Evolutionary conservation across 129 eudicot genomes (phyloP).

Genomic region (Centaurea solstitialis): DNA sequence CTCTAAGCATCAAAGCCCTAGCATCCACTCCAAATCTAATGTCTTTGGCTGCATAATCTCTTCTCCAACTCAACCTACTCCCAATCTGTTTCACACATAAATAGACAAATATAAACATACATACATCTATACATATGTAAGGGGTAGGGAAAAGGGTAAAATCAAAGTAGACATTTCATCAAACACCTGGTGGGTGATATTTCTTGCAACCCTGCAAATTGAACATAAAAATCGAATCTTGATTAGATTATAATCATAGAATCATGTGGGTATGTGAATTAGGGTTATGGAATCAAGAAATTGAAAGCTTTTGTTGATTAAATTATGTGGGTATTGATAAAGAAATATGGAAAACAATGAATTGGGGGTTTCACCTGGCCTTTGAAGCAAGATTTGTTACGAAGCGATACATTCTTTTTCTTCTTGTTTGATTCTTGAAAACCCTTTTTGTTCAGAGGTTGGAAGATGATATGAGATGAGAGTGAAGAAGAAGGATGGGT

Average conservation of each 20-base stretch:
- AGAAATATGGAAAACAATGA: not conserved
- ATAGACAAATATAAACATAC: not conserved
- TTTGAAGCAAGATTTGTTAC: slow-evolving; percentile 60
- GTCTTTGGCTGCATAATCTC: slow-evolving; percentile 78
- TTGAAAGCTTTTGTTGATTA: not conserved
- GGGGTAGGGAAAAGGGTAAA: not conserved
- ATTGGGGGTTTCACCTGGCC: slow-evolving; percentile 37
- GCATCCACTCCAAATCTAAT: slow-evolving; percentile 77
- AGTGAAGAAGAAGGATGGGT: not conserved
- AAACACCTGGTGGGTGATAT: slow-evolving; percentile 47
- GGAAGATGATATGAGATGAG: not conserved
- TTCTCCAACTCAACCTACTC: slow-evolving; percentile 58
- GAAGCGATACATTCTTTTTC: slow-evolving; percentile 50
- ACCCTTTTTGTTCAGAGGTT: not conserved
- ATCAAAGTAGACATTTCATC: not conserved
- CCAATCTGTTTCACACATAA: slow-evolving; percentile 38
- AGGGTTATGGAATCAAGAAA: not conserved
- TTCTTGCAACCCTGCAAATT: slow-evolving; percentile 48
- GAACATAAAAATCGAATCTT: not conserved
- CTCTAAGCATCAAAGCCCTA: slow-evolving; percentile 67
- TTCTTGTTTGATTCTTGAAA: slow-evolving; percentile 6
- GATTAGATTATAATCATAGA: not conserved
- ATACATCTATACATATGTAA: not conserved
- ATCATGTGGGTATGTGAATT: not conserved
- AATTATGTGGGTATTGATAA: not conserved